These are phyloP conservation scores for Rhynchospora breviuscula DNA, from an alignment of 176 grass and related monocot species.

Conservation along the genomic window DNA sequence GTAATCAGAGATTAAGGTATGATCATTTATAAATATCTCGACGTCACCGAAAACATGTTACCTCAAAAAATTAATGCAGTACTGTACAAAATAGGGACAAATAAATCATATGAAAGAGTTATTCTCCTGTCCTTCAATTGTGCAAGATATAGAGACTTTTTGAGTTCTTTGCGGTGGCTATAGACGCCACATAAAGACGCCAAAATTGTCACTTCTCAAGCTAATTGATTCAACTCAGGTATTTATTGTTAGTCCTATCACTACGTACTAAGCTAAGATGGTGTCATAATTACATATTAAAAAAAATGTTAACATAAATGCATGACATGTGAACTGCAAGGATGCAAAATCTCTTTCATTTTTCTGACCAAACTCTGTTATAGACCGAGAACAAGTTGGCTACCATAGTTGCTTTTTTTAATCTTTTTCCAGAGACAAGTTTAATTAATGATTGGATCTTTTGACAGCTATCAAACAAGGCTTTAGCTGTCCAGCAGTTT, in stretches of 20 bases:
- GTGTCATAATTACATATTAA: slow-evolving; percentile 17
- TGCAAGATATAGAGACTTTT: not conserved
- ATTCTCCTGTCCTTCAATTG: not conserved
- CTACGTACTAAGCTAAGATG: not conserved
- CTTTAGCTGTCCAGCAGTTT: not conserved
- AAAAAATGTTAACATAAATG: not conserved
- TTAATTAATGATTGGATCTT: slow-evolving; percentile 10
- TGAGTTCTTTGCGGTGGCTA: not conserved
- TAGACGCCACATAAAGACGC: not conserved
- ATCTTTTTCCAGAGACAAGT: not conserved
- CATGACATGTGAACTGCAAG: slow-evolving; percentile 3
- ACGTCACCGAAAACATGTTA: not conserved
- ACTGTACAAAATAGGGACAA: not conserved
- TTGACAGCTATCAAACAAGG: slow-evolving; percentile 11
- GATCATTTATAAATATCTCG: not conserved
- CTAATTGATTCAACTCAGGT: not conserved
- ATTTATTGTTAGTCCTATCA: not conserved
- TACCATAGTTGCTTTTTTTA: not conserved
- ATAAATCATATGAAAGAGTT: not conserved
- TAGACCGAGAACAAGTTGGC: not conserved
- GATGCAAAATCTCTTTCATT: not conserved
- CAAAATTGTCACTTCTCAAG: not conserved
- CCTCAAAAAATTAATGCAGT: not conserved
- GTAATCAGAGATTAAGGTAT: not conserved
- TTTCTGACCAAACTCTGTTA: not conserved